A percentile compares a stretch with the other conserved stretches of the same genome.
These are phyloP conservation scores for Monosporozyma siamensis DNA, from an alignment of 805 yeast genomes.

Conservation along the genomic window DNA sequence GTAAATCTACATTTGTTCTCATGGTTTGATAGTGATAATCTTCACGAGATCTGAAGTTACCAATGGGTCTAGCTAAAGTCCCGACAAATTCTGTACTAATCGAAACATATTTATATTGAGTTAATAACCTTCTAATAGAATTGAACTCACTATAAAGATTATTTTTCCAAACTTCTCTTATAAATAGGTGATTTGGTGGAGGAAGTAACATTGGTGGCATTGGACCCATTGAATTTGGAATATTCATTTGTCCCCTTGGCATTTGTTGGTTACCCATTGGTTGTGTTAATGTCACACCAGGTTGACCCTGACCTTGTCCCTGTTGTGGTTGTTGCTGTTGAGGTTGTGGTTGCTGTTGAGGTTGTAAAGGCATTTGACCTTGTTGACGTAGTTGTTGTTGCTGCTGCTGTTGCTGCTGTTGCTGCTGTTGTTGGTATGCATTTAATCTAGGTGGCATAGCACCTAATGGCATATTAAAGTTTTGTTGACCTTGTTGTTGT, in stretches of 20 bases:
- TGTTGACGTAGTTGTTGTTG: conserved; percentile 13
- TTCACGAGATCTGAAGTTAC: conserved; percentile 76
- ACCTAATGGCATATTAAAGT: neutral
- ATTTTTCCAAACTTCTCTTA: conserved; percentile 65
- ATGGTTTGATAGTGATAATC: conserved; percentile 96
- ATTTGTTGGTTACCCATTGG: conserved; percentile 9
- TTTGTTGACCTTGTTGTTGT: conserved; percentile 14
- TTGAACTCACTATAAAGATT: conserved; percentile 62
- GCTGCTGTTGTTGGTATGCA: conserved; percentile 8
- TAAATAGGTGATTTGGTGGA: conserved; percentile 33
- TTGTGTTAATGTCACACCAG: conserved; percentile 4
- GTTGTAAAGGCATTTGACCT: conserved; percentile 2
- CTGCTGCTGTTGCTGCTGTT: conserved; percentile 4
- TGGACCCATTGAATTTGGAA: conserved; percentile 7
- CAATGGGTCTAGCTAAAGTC: conserved; percentile 90
- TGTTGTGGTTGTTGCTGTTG: conserved; percentile 8
- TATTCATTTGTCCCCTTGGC: conserved; percentile 11
- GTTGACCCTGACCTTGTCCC: conserved; percentile 7
- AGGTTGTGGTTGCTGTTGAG: conserved; percentile 3
- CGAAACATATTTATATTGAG: conserved; percentile 46
- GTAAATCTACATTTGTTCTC: conserved; percentile 80
- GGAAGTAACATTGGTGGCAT: conserved; percentile 17
- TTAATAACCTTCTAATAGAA: conserved; percentile 48
- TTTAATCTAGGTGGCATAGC: conserved; percentile 24
- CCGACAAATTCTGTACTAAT: conserved; percentile 94